Evolutionary conservation across 805 yeast species (phyloP).

Genomic region (Wickerhamiella galacta): DNA sequence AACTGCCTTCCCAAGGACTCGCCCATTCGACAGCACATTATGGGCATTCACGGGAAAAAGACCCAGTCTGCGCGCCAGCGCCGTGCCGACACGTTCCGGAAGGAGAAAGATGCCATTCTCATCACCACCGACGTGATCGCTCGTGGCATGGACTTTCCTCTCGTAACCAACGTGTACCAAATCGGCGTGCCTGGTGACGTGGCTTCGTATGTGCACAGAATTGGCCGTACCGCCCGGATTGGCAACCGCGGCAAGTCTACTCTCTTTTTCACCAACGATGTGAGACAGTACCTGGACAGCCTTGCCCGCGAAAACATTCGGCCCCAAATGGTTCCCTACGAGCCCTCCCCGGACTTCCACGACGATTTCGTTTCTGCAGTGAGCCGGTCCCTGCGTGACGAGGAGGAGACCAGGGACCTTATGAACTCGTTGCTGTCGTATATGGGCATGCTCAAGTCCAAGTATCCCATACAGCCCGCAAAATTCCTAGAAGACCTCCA

Average conservation of each 20-base stretch:
- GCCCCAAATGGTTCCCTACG: slow-evolving; percentile 21
- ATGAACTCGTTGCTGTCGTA: slow-evolving; percentile 16
- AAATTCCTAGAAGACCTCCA: slow-evolving; percentile 15
- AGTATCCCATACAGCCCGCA: slow-evolving; percentile 9
- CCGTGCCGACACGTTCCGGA: slow-evolving; percentile 38
- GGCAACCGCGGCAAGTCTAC: slow-evolving; percentile 63
- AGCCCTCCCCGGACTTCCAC: slow-evolving; percentile 11
- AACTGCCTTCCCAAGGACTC: slow-evolving; percentile 9
- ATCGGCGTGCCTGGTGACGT: slow-evolving; percentile 57
- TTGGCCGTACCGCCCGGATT: slow-evolving; percentile 93
- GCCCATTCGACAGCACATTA: slow-evolving; percentile 5
- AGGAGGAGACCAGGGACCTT: slow-evolving; percentile 14
- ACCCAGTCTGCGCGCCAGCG: slow-evolving; percentile 52
- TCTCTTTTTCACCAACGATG: slow-evolving; percentile 39
- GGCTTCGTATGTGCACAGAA: slow-evolving; percentile 77
- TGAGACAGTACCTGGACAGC: slow-evolving; percentile 34
- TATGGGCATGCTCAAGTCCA: slow-evolving; percentile 14
- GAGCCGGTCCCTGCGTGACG: slow-evolving; percentile 8
- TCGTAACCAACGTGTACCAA: slow-evolving; percentile 73
- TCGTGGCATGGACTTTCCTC: slow-evolving; percentile 90
- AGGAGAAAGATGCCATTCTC: slow-evolving; percentile 35
- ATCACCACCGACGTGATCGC: slow-evolving; percentile 90
- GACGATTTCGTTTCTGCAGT: slow-evolving; percentile 8
- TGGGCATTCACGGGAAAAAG: slow-evolving; percentile 52
- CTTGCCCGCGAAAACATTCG: slow-evolving; percentile 31